Evolutionary conservation across 345 rosid genomes (phyloP).

Genomic region (Sisymbrium irio): DNA sequence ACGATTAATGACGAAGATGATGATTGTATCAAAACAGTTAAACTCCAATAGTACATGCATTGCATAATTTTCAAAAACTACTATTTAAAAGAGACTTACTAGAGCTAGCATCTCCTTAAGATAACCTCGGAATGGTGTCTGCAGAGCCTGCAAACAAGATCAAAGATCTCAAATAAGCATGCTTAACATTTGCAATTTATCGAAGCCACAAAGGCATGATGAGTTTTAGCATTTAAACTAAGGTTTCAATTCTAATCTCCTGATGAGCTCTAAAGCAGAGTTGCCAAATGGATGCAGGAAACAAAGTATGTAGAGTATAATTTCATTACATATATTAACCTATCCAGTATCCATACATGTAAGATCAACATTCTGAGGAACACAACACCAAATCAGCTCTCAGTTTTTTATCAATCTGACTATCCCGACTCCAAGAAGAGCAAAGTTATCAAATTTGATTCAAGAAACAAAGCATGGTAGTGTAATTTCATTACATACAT

Average conservation of each 20-base stretch:
- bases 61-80: not conserved
- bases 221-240: not conserved
- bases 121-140: conserved; percentile 84
- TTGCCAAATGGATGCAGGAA: not conserved
- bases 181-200: not conserved
- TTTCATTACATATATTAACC: not conserved
- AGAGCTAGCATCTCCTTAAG: conserved; percentile 82
- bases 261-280: not conserved
- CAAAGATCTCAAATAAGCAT: not conserved
- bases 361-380: not conserved
- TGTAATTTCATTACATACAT: not conserved
- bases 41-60: not conserved
- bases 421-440: not conserved
- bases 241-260: not conserved
- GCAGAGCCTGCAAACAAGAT: conserved; percentile 51
- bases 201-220: not conserved
- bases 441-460: not conserved
- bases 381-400: not conserved
- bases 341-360: too few relatives aligned
- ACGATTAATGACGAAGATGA: not conserved
- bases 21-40: not conserved
- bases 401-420: not conserved
- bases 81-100: conserved; percentile 49
- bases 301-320: not conserved
- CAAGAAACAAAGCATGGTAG: not conserved